Evolutionary conservation across 805 yeast genomes (phyloP), one percentile per base, ranked within the genome.

Genomic region (Brettanomyces bruxellensis): DNA sequence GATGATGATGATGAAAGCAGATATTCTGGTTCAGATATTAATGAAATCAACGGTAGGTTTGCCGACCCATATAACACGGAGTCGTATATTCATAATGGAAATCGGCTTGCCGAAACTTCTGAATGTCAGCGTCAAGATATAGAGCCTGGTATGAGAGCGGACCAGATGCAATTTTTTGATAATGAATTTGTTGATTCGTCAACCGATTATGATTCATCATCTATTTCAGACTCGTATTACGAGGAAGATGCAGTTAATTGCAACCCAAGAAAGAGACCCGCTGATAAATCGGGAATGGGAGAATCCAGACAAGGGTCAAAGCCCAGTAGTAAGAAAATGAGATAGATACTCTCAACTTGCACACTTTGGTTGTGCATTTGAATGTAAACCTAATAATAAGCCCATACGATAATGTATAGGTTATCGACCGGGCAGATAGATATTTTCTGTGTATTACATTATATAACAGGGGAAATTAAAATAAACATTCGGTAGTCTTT

Each of bases 121-220:
- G 32, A 28, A 6, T 2, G 11, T 28, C 32, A 6, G 11, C 32
- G 11, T 28, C 32, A 28, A 9, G 11, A 9, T 28, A 28, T 28
- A 9, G 38, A 35, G 8, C 22, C 22, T 12, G 41, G 25, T 7
- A 38, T 25, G 9, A 13, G n/a, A 18, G 37, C 41, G 23, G 40
- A 23, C n/a, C 41, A 4, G 25, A 44, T 41, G 25, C 47, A 41
- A 38, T 40, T 40, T 35, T 40, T 18, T 34, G 22, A 38, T 28
- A 34, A 38, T 28, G 46, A 32, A 24, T 43, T 37, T 32, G 36
- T 37, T 23, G 47, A 43, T 18, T 43, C 46, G 8, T 43, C 46
- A 8, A 25, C 41, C 11, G 46, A 45, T 35, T 30, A 47, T 22
- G 47, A 45, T 40, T 45, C 47, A 7, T 38, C 38, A 13, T 22